Evolutionary conservation across 1,139 yeast species (phyloP).

Genomic region (Hansenula sp.): DNA sequence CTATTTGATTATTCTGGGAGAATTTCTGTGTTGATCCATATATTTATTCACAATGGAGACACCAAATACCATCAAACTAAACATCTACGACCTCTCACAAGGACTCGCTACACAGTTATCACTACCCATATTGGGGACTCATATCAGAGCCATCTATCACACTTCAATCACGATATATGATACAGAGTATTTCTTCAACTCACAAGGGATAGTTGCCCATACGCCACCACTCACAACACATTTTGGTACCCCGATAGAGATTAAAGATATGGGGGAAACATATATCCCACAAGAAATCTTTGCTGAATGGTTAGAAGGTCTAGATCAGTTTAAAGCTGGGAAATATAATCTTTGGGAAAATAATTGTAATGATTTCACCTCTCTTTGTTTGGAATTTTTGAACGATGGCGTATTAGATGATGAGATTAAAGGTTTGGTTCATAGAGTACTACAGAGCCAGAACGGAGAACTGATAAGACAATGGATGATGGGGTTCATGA

Average conservation of each 20-base stretch:
- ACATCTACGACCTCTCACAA: constrained; percentile 1
- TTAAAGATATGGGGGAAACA: not conserved
- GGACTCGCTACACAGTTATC: constrained; percentile 1
- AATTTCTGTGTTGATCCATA: too few relatives aligned
- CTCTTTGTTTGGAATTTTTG: not conserved
- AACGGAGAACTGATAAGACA: not conserved
- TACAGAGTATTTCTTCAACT: constrained; percentile 1
- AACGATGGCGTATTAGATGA: not conserved
- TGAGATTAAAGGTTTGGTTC: constrained; percentile 1
- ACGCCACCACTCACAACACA: not conserved
- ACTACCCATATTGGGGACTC: not conserved
- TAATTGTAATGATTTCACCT: constrained; percentile 2
- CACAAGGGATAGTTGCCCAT: not conserved
- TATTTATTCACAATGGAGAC: too few relatives aligned
- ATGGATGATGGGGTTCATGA: not conserved
- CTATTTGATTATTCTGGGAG: too few relatives aligned
- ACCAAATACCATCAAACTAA: not conserved
- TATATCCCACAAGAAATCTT: not conserved
- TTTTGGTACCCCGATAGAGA: not conserved
- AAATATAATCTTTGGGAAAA: not conserved
- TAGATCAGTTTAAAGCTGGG: not conserved
- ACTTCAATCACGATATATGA: not conserved
- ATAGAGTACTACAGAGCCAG: not conserved
- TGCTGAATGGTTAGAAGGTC: not conserved
- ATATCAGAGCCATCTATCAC: not conserved